These are phyloP conservation scores for Nitzschia sp. DNA, from an alignment of 108 stramenopile species.

Conservation along the genomic window DNA sequence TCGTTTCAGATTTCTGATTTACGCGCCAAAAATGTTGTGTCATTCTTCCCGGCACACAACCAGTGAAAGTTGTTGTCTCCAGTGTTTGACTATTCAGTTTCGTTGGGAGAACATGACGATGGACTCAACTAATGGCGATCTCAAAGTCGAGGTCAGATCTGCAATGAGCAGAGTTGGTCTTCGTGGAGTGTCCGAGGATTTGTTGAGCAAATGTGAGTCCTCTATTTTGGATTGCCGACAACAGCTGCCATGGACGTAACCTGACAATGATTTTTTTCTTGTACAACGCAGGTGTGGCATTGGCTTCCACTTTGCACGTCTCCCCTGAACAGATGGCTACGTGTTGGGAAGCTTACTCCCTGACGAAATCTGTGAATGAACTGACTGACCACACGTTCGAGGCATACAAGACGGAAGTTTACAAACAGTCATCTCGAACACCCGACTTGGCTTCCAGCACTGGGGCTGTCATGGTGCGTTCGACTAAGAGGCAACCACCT, in stretches of 20 bases:
- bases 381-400: constrained; percentile 55
- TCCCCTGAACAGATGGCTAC: constrained; percentile 57
- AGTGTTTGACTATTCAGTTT: too few species aligned
- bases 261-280: neutral
- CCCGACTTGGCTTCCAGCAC: constrained; percentile 11
- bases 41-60: too few species aligned
- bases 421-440: constrained; percentile 36
- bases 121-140: constrained; percentile 3
- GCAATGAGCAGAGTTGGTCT: constrained; percentile 41
- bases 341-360: constrained; percentile 72
- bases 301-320: constrained; percentile 44
- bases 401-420: constrained; percentile 44
- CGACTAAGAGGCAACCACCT: constrained; percentile 13
- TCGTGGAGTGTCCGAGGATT: constrained; percentile 19
- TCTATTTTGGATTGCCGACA: too few species aligned
- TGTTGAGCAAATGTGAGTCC: constrained; percentile 53
- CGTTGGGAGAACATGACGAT: constrained; percentile 1
- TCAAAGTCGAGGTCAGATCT: constrained; percentile 28
- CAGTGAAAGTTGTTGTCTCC: too few species aligned
- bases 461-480: constrained; percentile 17
- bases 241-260: neutral
- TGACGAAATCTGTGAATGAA: constrained; percentile 52
- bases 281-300: constrained; percentile 37
- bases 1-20: too few species aligned
- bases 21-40: too few species aligned